A percentile compares a stretch with the other conserved stretches of the same genome.
phyloP scores from a whole-genome alignment of 2,329 filamentous ascomycete species.

The Scedosporium boydii region DNA sequence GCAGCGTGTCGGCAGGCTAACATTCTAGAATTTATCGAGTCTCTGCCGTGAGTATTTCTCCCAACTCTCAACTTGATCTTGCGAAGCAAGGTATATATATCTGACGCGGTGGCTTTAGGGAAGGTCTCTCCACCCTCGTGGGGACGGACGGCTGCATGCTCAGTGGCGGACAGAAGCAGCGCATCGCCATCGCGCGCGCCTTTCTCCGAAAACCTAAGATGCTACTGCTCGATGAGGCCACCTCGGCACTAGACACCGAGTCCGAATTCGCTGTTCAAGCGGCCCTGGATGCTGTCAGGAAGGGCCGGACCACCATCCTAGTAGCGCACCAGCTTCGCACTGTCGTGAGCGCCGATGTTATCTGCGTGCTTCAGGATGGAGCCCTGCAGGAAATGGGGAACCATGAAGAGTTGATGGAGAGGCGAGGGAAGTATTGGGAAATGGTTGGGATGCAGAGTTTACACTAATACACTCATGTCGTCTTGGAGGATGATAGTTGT shows the following conservation, averaged over 20 bases:
- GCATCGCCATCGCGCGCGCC: conserved; percentile 62
- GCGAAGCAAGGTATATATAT: too few relatives aligned
- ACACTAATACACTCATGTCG: too few relatives aligned
- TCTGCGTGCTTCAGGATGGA: too few relatives aligned
- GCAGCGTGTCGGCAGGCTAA: conserved; percentile 43
- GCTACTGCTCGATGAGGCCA: conserved; percentile 66
- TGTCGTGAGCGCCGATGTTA: conserved; percentile 11
- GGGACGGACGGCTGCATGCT: conserved; percentile 59
- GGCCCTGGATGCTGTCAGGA: conserved; percentile 31
- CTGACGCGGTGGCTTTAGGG: conserved; percentile 5
- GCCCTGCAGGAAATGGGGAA: too few relatives aligned
- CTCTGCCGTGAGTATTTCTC: conserved; percentile 27
- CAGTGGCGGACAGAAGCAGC: conserved; percentile 64
- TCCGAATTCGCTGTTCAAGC: conserved; percentile 56
- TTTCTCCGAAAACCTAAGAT: conserved; percentile 58
- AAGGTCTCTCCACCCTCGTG: conserved; percentile 53
- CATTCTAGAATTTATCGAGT: conserved; percentile 44
- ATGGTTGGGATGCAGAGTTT: too few relatives aligned
- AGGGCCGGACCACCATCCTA: conserved; percentile 44
- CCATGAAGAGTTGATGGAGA: too few relatives aligned
- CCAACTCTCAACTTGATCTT: too few relatives aligned
- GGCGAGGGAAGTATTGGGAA: too few relatives aligned
- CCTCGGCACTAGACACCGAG: conserved; percentile 52
- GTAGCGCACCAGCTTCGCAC: conserved; percentile 53
- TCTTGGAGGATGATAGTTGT: too few relatives aligned